A percentile compares a stretch with the other conserved stretches of the same genome.
Conservation (phyloP, 164 flowering plant genomes). For the Umbellularia californica region DNA sequence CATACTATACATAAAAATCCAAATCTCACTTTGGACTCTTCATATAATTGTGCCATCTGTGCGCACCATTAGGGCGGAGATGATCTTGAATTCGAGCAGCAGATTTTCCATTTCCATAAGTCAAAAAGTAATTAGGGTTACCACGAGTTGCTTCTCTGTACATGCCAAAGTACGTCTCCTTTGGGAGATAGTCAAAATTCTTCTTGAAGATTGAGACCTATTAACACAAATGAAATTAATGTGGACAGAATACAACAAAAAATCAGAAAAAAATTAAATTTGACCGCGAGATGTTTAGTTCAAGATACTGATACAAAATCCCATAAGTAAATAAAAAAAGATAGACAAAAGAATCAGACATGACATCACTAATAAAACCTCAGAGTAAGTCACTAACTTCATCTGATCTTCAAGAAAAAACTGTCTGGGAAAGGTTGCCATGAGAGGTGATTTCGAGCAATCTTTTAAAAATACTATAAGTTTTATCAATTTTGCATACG, state of each 20-base stretch:
- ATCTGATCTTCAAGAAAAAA: too few species aligned
- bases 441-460: too few species aligned
- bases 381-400: too few species aligned
- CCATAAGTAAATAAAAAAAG: too few species aligned
- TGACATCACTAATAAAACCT: too few species aligned
- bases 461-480: too few species aligned
- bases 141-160: constrained; percentile 92
- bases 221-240: background rate
- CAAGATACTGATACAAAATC: too few species aligned
- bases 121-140: constrained; percentile 90
- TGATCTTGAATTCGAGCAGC: constrained; percentile 94
- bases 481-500: too few species aligned
- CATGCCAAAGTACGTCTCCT: constrained; percentile 77
- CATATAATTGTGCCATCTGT: constrained; percentile 98
- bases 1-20: background rate
- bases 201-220: constrained; percentile 98
- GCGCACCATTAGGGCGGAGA: constrained; percentile 98
- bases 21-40: constrained; percentile 74
- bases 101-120: constrained; percentile 97
- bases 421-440: too few species aligned
- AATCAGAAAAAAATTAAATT: too few species aligned
- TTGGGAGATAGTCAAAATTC: constrained; percentile 91
- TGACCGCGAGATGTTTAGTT: too few species aligned
- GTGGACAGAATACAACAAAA: background rate
- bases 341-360: too few species aligned